These are phyloP conservation scores for Pythium vanterpoolii DNA, from an alignment of 352 stramenopile genomes.

Conservation along the genomic window DNA sequence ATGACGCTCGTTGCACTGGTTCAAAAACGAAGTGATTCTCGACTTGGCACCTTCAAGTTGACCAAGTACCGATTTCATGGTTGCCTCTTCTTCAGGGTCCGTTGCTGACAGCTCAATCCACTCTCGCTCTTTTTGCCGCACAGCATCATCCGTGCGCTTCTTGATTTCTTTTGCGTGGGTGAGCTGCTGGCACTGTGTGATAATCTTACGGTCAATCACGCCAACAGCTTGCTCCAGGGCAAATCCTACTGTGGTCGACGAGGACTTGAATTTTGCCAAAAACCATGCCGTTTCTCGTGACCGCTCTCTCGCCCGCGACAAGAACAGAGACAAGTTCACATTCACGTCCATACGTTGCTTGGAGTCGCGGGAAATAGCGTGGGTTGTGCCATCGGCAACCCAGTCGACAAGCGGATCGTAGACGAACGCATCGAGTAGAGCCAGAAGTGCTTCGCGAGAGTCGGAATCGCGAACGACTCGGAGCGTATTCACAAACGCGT, in stretches of 20 bases:
- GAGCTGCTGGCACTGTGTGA: background rate
- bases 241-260: background rate
- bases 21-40: constrained; percentile 34
- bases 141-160: background rate
- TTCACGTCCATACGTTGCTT: constrained; percentile 80
- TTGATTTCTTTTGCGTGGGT: constrained; percentile 6
- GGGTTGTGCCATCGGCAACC: constrained; percentile 24
- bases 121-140: constrained; percentile 4
- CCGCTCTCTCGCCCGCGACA: constrained; percentile 75
- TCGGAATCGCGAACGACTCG: constrained; percentile 59
- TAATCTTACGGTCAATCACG: background rate
- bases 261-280: constrained; percentile 32
- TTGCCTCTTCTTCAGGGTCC: background rate
- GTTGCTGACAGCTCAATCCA: background rate
- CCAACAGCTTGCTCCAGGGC: background rate
- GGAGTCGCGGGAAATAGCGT: constrained; percentile 8
- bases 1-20: constrained; percentile 47
- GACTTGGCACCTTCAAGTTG: constrained; percentile 12
- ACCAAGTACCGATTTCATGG: background rate
- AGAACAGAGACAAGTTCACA: constrained; percentile 84
- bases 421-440: constrained; percentile 82
- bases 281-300: constrained; percentile 57
- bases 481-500: constrained; percentile 69
- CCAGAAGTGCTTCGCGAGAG: constrained; percentile 65
- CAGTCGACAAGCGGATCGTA: constrained; percentile 85